Conservation (phyloP, 169 alveolate species). For the Cryptosporidium felis region DNA sequence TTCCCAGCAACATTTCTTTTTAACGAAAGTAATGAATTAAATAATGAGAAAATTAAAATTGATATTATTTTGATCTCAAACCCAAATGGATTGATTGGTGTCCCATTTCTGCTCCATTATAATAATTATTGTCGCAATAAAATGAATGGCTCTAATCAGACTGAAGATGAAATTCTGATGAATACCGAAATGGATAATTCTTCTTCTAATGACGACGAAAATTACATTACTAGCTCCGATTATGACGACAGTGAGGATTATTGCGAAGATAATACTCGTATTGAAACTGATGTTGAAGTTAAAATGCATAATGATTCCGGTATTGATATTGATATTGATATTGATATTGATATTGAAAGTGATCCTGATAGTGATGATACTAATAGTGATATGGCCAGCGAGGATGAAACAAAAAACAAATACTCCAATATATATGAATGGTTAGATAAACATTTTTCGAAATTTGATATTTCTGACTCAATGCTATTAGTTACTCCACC, state of each 20-base stretch:
- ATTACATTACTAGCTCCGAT: too few species aligned
- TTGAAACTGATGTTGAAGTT: neutral
- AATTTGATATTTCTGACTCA: constrained; percentile 22
- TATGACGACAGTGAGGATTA: too few species aligned
- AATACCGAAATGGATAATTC: too few species aligned
- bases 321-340: neutral
- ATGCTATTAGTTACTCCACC: constrained; percentile 37
- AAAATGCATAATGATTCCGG: neutral
- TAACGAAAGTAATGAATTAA: neutral
- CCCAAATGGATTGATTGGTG: constrained; percentile 54
- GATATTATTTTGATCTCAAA: constrained; percentile 41
- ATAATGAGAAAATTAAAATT: constrained; percentile 30
- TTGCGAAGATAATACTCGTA: neutral
- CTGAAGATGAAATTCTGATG: neutral
- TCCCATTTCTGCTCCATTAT: constrained; percentile 39
- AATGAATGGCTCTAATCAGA: too few species aligned
- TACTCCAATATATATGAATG: constrained; percentile 19
- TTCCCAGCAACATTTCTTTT: constrained; percentile 49
- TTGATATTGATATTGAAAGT: neutral
- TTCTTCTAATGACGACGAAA: too few species aligned
- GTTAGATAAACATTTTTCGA: neutral
- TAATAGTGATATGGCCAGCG: constrained; percentile 9
- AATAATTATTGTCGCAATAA: constrained; percentile 3
- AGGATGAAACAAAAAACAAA: neutral
- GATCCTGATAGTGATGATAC: neutral